Conservation (phyloP, 129 eudicot species). For the Lonicera japonica region DNA sequence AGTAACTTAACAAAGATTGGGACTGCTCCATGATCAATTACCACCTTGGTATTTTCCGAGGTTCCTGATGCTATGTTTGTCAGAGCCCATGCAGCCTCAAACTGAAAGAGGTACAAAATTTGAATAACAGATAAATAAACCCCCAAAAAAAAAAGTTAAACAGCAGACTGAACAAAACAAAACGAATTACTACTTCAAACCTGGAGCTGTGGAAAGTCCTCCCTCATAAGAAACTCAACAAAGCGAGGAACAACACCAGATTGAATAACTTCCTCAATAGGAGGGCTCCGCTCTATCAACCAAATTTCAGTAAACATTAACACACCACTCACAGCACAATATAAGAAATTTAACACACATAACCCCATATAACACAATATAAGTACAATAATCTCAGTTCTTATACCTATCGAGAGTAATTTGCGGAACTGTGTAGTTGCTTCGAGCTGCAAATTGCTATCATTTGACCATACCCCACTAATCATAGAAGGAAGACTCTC, state of each 20-base stretch:
- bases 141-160: background rate
- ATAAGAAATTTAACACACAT: background rate
- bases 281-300: conserved; percentile 69
- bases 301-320: background rate
- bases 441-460: conserved; percentile 63
- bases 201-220: conserved; percentile 88
- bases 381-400: background rate
- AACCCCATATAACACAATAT: too few species aligned
- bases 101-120: conserved; percentile 26
- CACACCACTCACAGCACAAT: background rate
- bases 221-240: conserved; percentile 72
- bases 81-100: conserved; percentile 97
- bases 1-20: conserved; percentile 85
- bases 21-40: conserved; percentile 75
- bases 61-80: conserved; percentile 95
- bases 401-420: conserved; percentile 79
- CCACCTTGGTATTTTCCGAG: conserved; percentile 76
- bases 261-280: conserved; percentile 87
- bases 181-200: conserved; percentile 23
- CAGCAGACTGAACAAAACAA: background rate
- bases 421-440: conserved; percentile 89
- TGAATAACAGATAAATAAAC: background rate
- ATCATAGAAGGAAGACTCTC: conserved; percentile 80
- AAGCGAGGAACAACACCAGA: conserved; percentile 93
- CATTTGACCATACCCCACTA: conserved; percentile 71